phyloP scores from a whole-genome alignment of 1,139 yeast species.

The Suhomyces yuchorum region DNA sequence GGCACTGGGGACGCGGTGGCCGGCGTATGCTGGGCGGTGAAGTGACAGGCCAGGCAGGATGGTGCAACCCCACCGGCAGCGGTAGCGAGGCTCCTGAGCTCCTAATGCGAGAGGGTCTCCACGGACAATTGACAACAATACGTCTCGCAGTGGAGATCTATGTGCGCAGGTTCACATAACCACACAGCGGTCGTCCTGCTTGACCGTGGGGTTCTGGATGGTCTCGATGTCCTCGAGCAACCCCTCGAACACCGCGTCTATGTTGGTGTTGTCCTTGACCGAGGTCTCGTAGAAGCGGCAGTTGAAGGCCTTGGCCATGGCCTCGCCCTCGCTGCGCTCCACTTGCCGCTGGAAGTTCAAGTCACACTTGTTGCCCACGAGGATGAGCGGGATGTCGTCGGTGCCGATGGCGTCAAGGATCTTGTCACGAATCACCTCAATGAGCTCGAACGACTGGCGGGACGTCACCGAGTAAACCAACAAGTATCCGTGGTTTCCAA shows the following conservation, averaged over 20 bases:
- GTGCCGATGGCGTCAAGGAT: slow-evolving; percentile 75
- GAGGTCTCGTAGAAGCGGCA: slow-evolving; percentile 80
- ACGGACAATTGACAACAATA: too few relatives aligned
- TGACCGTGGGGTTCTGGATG: slow-evolving; percentile 50
- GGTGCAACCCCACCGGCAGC: too few relatives aligned
- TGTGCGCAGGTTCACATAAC: slow-evolving; percentile 24
- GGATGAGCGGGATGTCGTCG: slow-evolving; percentile 73
- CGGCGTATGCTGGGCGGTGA: too few relatives aligned
- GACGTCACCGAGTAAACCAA: slow-evolving; percentile 83
- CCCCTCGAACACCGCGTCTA: slow-evolving; percentile 63
- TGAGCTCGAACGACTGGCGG: slow-evolving; percentile 74
- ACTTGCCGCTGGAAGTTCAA: slow-evolving; percentile 68
- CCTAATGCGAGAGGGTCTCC: too few relatives aligned
- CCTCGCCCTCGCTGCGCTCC: slow-evolving; percentile 60
- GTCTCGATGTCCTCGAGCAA: slow-evolving; percentile 73
- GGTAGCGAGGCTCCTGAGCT: too few relatives aligned
- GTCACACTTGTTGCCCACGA: slow-evolving; percentile 86
- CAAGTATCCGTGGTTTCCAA: slow-evolving; percentile 84
- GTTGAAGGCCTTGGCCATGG: slow-evolving; percentile 60
- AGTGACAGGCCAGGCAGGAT: too few relatives aligned
- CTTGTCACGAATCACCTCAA: slow-evolving; percentile 80
- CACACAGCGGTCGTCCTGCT: slow-evolving; percentile 42
- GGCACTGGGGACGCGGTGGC: too few relatives aligned
- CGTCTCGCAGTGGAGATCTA: background rate
- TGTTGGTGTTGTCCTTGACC: slow-evolving; percentile 73